Base-by-base conservation (phyloP, 1,139 yeast genomes). In the Debaryomyces sp. region DNA sequence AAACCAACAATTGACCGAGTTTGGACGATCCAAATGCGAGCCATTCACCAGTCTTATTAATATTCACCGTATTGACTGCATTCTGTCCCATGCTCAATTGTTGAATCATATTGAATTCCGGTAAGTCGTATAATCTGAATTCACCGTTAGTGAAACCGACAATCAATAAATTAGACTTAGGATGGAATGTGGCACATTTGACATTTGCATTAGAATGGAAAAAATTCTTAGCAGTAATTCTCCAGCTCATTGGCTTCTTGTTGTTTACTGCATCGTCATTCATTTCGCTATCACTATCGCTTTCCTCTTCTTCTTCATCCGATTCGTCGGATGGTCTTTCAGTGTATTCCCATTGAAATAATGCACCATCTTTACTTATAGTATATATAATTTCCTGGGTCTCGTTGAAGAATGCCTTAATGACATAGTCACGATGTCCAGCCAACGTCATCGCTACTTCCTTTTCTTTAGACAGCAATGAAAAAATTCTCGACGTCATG, bases 121-220 rank as follows among this genome's bases (percentile, higher is more conserved):
- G 81, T 46, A 94, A 68, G 60, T 95, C 99, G 62, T 92, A 92
- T n/a, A 95, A 73, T 52, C 97, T 83, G 70, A 94, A 94, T 57
- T 91, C 94, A 54, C 99, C 99, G 52, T 87, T 86, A 29, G 81
- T 73, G 64, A 92, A 92, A 0, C 99, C 99, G n/a, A 89, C 96
- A 22, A 91, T 87, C 27, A 95, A 70, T 47, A 92, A 64, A 57
- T 85, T 87, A 1, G 89, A 75, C 23, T 68, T 63, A 5, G 95
- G 72, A 63, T 92, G 97, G 75, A 90, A 94, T 1, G 95, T 81
- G 5, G 92, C 87, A 68, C 97, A 89, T 56, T 81, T 82, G 26
- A 92, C 87, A 49, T 82, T 82, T 32, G 92, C 82, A 47, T 87
- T 88, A 39, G 91, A 82, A 57, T 77, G 77, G 64, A 89, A 87